Conservation (phyloP, 495 filamentous ascomycete species). For the Aspergillus bertholletiae region DNA sequence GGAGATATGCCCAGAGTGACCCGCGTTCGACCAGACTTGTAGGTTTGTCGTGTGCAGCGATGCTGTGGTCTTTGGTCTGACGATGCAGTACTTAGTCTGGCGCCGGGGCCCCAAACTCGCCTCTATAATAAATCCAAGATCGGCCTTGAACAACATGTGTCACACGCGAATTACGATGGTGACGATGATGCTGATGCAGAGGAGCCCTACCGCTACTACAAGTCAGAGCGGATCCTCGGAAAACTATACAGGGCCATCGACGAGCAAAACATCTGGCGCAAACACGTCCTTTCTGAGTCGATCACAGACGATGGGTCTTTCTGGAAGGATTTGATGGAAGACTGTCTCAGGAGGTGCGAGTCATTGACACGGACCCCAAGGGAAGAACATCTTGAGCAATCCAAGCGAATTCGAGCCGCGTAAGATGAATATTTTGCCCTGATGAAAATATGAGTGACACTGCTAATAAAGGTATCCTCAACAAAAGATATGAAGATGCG, state of each 20-base stretch:
- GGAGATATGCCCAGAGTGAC: slow-evolving; percentile 36
- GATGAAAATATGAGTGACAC: too few relatives aligned
- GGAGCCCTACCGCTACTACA: slow-evolving; percentile 51
- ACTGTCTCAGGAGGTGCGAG: slow-evolving; percentile 48
- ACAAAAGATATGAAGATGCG: slow-evolving; percentile 61
- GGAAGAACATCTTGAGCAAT: slow-evolving; percentile 34
- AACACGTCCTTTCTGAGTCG: slow-evolving; percentile 24
- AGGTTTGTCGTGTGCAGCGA: not conserved
- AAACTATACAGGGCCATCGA: slow-evolving; percentile 71
- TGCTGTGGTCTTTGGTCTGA: not conserved
- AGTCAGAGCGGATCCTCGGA: slow-evolving; percentile 66
- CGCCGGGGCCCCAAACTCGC: slow-evolving; percentile 57
- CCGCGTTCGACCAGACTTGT: slow-evolving; percentile 53
- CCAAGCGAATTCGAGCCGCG: slow-evolving; percentile 50
- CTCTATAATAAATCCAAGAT: slow-evolving; percentile 34
- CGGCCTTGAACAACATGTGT: slow-evolving; percentile 7
- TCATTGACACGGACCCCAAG: slow-evolving; percentile 42
- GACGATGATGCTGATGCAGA: slow-evolving; percentile 44
- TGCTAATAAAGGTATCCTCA: not conserved
- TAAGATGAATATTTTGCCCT: slow-evolving; percentile 24
- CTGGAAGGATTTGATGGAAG: slow-evolving; percentile 18
- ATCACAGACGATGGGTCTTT: slow-evolving; percentile 1
- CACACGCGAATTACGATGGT: slow-evolving; percentile 31
- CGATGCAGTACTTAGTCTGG: slow-evolving; percentile 35
- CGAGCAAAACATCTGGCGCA: slow-evolving; percentile 61